Percentiles rank a stretch among this genome's conserved stretches.
Evolutionary conservation across 176 grass and related monocot species (phyloP).

Genomic region (Eleusine indica): DNA sequence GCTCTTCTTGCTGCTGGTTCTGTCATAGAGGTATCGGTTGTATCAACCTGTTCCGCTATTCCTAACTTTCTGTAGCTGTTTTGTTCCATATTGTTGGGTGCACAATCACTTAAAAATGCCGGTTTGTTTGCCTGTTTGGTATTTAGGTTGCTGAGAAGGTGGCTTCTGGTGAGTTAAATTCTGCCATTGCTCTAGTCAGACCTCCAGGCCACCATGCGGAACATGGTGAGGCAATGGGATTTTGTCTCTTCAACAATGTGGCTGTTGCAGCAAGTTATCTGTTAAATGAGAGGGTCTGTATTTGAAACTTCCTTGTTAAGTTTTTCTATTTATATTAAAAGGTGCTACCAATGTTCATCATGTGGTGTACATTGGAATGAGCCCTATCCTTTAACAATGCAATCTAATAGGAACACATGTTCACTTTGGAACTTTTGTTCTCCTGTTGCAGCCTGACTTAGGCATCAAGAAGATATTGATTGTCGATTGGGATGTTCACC

Average conservation of each 20-base stretch:
- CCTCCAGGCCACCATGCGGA: slow-evolving; percentile 99
- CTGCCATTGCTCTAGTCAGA: slow-evolving; percentile 89
- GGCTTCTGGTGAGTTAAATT: slow-evolving; percentile 72
- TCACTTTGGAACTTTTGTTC: slow-evolving; percentile 11
- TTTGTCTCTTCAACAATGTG: slow-evolving; percentile 98
- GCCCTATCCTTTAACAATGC: neutral
- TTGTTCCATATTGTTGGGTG: neutral
- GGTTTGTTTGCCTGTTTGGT: neutral
- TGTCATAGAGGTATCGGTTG: slow-evolving; percentile 71
- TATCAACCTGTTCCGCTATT: slow-evolving; percentile 5
- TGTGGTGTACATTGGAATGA: neutral
- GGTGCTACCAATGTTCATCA: slow-evolving; percentile 1
- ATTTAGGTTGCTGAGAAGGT: slow-evolving; percentile 92
- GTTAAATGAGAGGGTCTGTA: slow-evolving; percentile 79
- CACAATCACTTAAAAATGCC: neutral
- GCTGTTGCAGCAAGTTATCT: slow-evolving; percentile 86
- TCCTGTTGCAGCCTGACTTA: slow-evolving; percentile 74
- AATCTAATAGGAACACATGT: neutral
- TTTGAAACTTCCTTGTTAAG: slow-evolving; percentile 11
- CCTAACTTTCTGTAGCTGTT: neutral
- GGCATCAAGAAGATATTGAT: slow-evolving; percentile 95
- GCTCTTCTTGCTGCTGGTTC: slow-evolving; percentile 91
- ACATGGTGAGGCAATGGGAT: slow-evolving; percentile 87
- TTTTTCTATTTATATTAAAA: slow-evolving; percentile 24
- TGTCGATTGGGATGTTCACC: slow-evolving; percentile 98